These are phyloP conservation scores for Laetiporus sulphureus DNA, from an alignment of 1,284 basidiomycete species.

Conservation along the genomic window DNA sequence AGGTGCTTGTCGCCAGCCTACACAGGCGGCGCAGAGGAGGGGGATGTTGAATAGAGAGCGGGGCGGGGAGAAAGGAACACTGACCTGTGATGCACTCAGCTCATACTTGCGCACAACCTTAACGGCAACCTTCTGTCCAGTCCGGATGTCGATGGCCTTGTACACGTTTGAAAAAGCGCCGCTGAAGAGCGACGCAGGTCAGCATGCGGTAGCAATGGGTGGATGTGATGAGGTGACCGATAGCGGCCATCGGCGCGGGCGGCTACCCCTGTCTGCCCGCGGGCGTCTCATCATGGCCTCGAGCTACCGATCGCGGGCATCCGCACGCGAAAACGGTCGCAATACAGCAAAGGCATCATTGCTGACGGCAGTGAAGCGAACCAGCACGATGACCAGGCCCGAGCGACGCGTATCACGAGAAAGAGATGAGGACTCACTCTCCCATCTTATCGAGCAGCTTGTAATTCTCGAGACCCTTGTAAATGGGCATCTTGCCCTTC, in stretches of 20 bases:
- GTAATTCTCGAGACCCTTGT: slow-evolving; percentile 83
- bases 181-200: too few relatives aligned
- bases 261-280: too few relatives aligned
- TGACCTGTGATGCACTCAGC: slow-evolving; percentile 91
- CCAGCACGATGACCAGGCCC: too few relatives aligned
- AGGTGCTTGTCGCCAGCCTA: slow-evolving; percentile 90
- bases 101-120: slow-evolving; percentile 98
- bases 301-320: too few relatives aligned
- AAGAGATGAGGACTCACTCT: slow-evolving; percentile 76
- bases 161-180: slow-evolving; percentile 99
- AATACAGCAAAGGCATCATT: too few relatives aligned
- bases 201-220: neutral
- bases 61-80: slow-evolving; percentile 33
- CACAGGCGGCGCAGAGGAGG: slow-evolving; percentile 12
- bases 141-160: slow-evolving; percentile 79
- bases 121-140: slow-evolving; percentile 79
- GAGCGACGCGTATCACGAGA: too few relatives aligned
- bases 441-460: slow-evolving; percentile 89
- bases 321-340: too few relatives aligned
- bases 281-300: too few relatives aligned
- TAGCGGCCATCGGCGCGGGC: too few relatives aligned
- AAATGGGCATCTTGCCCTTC: slow-evolving; percentile 73
- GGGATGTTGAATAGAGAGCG: slow-evolving; percentile 21
- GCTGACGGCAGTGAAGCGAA: too few relatives aligned
- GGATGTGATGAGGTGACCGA: neutral